Conservation (phyloP, 495 filamentous ascomycete species). For the Talaromyces proteolyticus region DNA sequence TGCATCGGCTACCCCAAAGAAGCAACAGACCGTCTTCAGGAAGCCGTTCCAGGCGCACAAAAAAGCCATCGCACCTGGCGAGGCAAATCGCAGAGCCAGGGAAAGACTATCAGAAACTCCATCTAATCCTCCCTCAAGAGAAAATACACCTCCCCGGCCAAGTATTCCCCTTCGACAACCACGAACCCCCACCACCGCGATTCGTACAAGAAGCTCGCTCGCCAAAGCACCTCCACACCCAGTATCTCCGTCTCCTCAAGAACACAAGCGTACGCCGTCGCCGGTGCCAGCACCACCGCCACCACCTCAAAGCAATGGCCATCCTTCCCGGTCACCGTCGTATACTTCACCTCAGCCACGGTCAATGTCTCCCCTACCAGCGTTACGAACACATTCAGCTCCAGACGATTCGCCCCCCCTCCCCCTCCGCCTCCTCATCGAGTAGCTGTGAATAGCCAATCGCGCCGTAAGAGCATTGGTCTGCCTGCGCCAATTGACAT, state of each 20-base stretch:
- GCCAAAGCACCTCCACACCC: constrained; percentile 23
- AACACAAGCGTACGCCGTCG: constrained; percentile 7
- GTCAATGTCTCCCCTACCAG: constrained; percentile 15
- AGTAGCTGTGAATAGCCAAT: constrained; percentile 19
- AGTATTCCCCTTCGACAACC: constrained; percentile 26
- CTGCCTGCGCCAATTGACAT: constrained; percentile 38
- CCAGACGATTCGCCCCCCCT: constrained; percentile 41
- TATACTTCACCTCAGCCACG: constrained; percentile 11
- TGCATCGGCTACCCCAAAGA: constrained; percentile 38
- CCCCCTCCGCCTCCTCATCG: constrained; percentile 30
- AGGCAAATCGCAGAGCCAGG: constrained; percentile 19
- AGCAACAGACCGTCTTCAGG: constrained; percentile 43
- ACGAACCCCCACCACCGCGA: constrained; percentile 24
- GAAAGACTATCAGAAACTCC: constrained; percentile 21
- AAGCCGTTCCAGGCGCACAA: constrained; percentile 52
- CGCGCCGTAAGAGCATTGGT: constrained; percentile 16
- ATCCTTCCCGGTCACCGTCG: constrained; percentile 1
- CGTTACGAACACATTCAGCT: constrained; percentile 25
- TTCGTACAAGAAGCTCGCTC: constrained; percentile 29
- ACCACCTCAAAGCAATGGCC: constrained; percentile 9
- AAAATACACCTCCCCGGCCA: constrained; percentile 27
- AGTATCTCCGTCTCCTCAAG: constrained; percentile 6
- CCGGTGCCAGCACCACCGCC: constrained; percentile 30
- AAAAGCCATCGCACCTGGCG: constrained; percentile 40
- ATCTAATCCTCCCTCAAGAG: constrained; percentile 43